Evolutionary conservation across 2,329 filamentous ascomycete genomes (phyloP).

Genomic region (Arthrinium puccinioides): DNA sequence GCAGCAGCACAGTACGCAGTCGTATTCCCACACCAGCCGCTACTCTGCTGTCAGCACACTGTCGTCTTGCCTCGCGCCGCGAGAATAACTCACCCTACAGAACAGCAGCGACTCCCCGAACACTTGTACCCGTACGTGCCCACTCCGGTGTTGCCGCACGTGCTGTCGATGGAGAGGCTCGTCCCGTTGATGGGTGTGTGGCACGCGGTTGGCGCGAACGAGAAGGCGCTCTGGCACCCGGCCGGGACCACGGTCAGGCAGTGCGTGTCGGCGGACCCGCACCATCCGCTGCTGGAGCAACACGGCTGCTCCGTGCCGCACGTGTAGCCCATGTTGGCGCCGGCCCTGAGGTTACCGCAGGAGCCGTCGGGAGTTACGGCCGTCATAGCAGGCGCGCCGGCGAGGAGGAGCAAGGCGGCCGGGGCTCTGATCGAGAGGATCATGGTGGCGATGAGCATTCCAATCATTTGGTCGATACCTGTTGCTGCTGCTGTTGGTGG

Average conservation of each 20-base stretch:
- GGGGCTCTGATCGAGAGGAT: too few relatives aligned
- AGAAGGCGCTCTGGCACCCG: conserved; percentile 20
- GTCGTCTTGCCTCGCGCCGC: background rate
- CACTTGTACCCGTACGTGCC: conserved; percentile 22
- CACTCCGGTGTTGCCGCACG: conserved; percentile 17
- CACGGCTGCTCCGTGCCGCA: conserved; percentile 19
- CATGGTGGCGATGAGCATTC: too few relatives aligned
- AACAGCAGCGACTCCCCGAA: conserved; percentile 18
- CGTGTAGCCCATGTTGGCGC: conserved; percentile 19
- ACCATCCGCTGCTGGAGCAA: conserved; percentile 22
- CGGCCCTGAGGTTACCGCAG: conserved; percentile 16
- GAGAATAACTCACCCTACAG: conserved; percentile 16
- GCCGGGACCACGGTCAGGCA: conserved; percentile 22
- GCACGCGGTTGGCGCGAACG: conserved; percentile 19
- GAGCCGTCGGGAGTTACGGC: conserved; percentile 22
- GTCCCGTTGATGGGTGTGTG: conserved; percentile 16
- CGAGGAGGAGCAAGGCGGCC: too few relatives aligned
- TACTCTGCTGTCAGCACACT: conserved; percentile 3
- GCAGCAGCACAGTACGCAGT: conserved; percentile 16
- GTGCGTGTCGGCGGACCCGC: conserved; percentile 18
- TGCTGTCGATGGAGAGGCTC: conserved; percentile 22
- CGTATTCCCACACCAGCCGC: conserved; percentile 23
- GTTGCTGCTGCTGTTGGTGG: too few relatives aligned
- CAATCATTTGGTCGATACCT: too few relatives aligned
- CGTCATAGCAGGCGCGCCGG: conserved; percentile 12